Base-by-base conservation (phyloP, 2,329 filamentous ascomycete species). In the Parastagonospora avenae region DNA sequence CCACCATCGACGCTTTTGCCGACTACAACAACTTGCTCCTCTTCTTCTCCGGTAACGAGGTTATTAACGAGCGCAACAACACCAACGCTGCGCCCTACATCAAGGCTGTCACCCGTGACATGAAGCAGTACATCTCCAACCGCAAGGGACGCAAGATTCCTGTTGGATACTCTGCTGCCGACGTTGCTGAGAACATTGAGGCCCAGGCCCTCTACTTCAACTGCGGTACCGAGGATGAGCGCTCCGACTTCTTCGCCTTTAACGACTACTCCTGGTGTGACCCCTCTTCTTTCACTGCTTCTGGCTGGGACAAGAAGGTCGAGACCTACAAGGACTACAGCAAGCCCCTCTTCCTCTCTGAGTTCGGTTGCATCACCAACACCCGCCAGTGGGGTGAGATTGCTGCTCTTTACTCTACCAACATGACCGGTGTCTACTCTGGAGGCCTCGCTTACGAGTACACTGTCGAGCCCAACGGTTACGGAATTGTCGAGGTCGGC, bases 401-500 rank as follows among this genome's bases (percentile, higher is more conserved):
- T 43, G 76, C 76, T 33, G 80, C 92, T 39, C 80, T 99, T 48
- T 97, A 96, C 87, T 84, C 78, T 73, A 77, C 76, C 12, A 74
- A 96, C 53, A 97, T 97, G 93, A 92, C 89, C 8, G 60, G 75
- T 14, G 92, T 97, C 67, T 97, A 96, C 84, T 97, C 92, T 33
- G 93, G 94, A 67, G 94, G 94, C 73, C 84, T 99, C 35, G 89
- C 96, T 73, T 97, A 97, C 79, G 93, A 97, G 77, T 99, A 96
- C 80, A 88, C 89, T 10, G 78, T 88, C 64, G 72, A 74, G 62
- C 64, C 64, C 39, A 74, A 88, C 77, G 81, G 86, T 41, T 97
- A 85, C 75, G 93, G 92, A 63, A 87, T 96, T 55, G 91, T 92
- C 68, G 77, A 84, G 49, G 79, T 94, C 67, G 70, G 73, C 46